phyloP scores from a whole-genome alignment of 2,329 filamentous ascomycete genomes.

The Fusarium fracticaudum region DNA sequence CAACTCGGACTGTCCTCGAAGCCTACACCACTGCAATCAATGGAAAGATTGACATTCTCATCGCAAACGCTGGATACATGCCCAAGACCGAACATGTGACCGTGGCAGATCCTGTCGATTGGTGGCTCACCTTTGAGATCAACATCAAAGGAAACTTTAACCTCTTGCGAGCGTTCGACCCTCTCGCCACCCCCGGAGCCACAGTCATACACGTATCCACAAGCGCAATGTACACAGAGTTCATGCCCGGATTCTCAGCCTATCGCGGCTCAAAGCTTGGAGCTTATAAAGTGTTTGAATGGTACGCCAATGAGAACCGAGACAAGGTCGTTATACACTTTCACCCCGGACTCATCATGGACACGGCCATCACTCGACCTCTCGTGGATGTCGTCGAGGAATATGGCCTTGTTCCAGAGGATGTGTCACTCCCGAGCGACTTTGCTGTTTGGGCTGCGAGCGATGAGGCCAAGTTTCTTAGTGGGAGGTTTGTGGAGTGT shows the following conservation, averaged over 20 bases:
- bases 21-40: constrained; percentile 36
- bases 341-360: constrained; percentile 54
- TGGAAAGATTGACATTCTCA: constrained; percentile 50
- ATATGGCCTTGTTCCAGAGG: constrained; percentile 22
- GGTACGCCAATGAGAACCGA: constrained; percentile 52
- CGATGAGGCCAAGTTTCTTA: constrained; percentile 57
- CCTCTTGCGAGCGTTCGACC: constrained; percentile 42
- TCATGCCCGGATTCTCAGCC: constrained; percentile 43
- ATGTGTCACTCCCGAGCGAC: constrained; percentile 49
- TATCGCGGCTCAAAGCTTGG: constrained; percentile 57
- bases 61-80: constrained; percentile 46
- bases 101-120: constrained; percentile 33
- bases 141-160: constrained; percentile 46
- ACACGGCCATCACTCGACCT: constrained; percentile 42
- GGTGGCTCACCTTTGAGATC: constrained; percentile 44
- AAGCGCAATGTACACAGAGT: constrained; percentile 36
- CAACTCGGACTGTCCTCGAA: constrained; percentile 20
- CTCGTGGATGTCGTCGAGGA: constrained; percentile 15
- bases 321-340: constrained; percentile 51
- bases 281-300: constrained; percentile 53
- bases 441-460: constrained; percentile 58
- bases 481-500: constrained; percentile 57
- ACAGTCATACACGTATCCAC: constrained; percentile 40
- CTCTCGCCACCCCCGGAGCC: constrained; percentile 39
- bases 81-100: constrained; percentile 18